Evolutionary conservation across 805 yeast genomes (phyloP).

Genomic region (Zygotorulaspora chibaensis): DNA sequence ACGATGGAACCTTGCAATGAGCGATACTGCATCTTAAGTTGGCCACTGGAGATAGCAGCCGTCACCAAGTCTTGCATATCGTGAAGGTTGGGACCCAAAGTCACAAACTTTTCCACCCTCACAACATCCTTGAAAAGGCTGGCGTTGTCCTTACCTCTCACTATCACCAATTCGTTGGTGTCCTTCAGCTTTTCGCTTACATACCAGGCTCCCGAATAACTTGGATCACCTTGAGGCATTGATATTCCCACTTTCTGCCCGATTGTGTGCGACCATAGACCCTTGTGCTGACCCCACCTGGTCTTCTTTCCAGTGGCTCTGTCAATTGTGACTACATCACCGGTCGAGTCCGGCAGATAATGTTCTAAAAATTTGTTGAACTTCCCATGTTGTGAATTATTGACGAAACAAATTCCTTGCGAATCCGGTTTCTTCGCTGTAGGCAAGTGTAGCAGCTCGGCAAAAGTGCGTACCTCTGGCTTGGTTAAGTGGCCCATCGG

Average conservation of each 20-base stretch:
- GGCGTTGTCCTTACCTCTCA: constrained; percentile 59
- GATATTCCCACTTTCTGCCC: constrained; percentile 74
- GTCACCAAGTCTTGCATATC: constrained; percentile 1
- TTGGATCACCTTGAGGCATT: constrained; percentile 86
- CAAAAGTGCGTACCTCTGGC: constrained; percentile 68
- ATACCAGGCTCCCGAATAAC: constrained; percentile 77
- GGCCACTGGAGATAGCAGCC: constrained; percentile 5
- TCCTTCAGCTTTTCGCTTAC: constrained; percentile 64
- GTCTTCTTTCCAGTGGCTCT: constrained; percentile 52
- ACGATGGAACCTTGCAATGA: constrained; percentile 62
- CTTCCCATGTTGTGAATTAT: constrained; percentile 51
- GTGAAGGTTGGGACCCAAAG: constrained; percentile 7
- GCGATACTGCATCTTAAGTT: constrained; percentile 56
- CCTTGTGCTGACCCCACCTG: constrained; percentile 77
- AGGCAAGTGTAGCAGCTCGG: constrained; percentile 47
- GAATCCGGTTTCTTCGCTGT: constrained; percentile 86
- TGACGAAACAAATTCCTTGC: constrained; percentile 90
- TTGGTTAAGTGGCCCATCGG: constrained; percentile 81
- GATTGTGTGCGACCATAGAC: constrained; percentile 92
- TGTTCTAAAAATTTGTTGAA: constrained; percentile 72
- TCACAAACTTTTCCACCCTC: constrained; percentile 38
- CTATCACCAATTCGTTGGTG: constrained; percentile 74
- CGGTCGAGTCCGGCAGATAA: constrained; percentile 68
- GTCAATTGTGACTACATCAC: constrained; percentile 57
- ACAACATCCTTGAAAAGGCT: constrained; percentile 48